phyloP scores from a whole-genome alignment of 164 flowering plant genomes.

The Vitis rotundifolia region DNA sequence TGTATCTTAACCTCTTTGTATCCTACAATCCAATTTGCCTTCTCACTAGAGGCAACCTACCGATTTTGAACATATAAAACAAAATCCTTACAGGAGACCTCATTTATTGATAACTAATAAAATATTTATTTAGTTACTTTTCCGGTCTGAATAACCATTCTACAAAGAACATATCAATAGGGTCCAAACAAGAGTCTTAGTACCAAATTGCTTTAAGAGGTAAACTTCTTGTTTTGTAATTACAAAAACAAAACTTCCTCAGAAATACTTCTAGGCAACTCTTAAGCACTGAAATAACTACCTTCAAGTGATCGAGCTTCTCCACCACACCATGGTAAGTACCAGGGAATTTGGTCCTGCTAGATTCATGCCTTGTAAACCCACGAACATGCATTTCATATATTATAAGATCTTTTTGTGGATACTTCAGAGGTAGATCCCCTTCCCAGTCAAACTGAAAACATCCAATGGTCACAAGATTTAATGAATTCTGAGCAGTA shows the following conservation, averaged over 20 bases:
- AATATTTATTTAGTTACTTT: no score
- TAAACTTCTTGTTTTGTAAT: neutral
- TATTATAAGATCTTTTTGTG: conserved; percentile 78
- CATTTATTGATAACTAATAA: no score
- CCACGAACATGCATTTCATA: conserved; percentile 99
- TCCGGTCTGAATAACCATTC: no score
- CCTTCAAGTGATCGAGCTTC: conserved; percentile 94
- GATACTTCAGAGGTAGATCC: conserved; percentile 70
- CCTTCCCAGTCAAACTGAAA: conserved; percentile 98
- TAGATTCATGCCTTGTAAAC: conserved; percentile 89
- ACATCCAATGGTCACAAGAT: conserved; percentile 7
- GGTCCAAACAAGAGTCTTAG: neutral
- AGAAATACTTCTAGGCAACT: neutral
- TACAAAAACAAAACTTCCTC: neutral
- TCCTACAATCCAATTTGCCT: neutral
- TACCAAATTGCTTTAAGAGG: neutral
- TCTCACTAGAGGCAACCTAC: neutral
- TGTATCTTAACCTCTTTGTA: no score
- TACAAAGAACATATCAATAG: no score
- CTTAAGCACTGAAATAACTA: conserved; percentile 13
- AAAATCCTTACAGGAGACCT: neutral
- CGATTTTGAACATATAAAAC: neutral
- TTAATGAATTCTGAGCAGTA: neutral
- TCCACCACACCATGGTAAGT: conserved; percentile 87
- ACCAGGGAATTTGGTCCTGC: conserved; percentile 69